Base-by-base conservation (phyloP, 2,329 filamentous ascomycete genomes). In the Aspergillus piperis region DNA sequence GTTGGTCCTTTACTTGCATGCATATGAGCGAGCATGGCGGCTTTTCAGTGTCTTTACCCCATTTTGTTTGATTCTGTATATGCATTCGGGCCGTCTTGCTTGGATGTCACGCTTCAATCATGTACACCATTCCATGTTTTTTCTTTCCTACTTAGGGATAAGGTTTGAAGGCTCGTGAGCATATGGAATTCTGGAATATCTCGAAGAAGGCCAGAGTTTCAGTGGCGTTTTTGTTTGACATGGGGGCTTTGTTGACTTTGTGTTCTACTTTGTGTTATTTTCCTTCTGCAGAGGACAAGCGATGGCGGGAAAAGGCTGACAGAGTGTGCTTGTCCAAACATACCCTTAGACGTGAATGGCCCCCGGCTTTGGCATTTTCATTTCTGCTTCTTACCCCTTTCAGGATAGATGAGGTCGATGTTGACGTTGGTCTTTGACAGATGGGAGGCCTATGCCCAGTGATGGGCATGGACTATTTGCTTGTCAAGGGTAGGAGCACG, bases 11-110 rank as follows among this genome's bases (percentile, higher is more conserved):
- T 23, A 44, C 41, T 58, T 42, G 27, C 55, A 61, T 61, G 51
- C 59, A 61, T 58, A 50, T 58, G 55, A 58, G 59, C 55, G 50
- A 47, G 50, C 25, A 25, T 47, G 41, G 32, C 27, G 17, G 25
- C 11, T 41, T 42, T 25, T 21, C 11, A 30, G 15, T 27, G 25
- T 27, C 15, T 32, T 59, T 17, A 36, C 8, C 41, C 11, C 41
- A 36, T 59, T 42, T 13, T 48, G 10, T 21, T 52, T 30, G 15
- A 30, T 50, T 32, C 42, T 39, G n/a, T 41, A 50, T 57, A 11
- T 47, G 17, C 48, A 52, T 57, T 59, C 49, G 38, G 25, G 30
- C 60, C 52, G 36, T 38, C 47, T 36, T 55, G 19, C 41, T 44
- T 44, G 41, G 19, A 44, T 50, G 25, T 27, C n/a, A 15, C 47